These are phyloP conservation scores for Monosporozyma servazzii DNA, from an alignment of 805 yeast genomes.

Conservation along the genomic window DNA sequence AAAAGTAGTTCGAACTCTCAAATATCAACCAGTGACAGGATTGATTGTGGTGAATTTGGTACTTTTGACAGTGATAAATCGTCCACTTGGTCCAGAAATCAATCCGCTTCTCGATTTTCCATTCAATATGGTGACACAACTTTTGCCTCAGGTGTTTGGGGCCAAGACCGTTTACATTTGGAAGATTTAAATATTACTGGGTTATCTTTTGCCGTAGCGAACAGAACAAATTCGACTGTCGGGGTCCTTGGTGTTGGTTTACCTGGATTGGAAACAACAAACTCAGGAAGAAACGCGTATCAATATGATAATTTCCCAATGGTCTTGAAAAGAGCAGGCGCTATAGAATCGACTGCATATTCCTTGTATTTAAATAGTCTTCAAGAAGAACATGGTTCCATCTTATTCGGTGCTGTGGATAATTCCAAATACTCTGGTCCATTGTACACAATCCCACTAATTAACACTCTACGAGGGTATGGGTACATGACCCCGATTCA, in stretches of 20 bases:
- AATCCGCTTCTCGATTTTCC: constrained; percentile 29
- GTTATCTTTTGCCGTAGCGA: constrained; percentile 26
- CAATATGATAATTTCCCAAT: constrained; percentile 15
- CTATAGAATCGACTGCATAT: constrained; percentile 36
- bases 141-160: constrained; percentile 46
- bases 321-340: constrained; percentile 14
- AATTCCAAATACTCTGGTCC: constrained; percentile 31
- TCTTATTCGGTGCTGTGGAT: constrained; percentile 37
- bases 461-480: constrained; percentile 11
- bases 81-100: constrained; percentile 26
- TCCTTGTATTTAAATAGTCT: constrained; percentile 42
- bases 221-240: constrained; percentile 30
- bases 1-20: background rate
- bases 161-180: constrained; percentile 31
- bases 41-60: constrained; percentile 34
- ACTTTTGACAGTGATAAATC: constrained; percentile 31
- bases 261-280: constrained; percentile 55
- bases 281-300: constrained; percentile 21
- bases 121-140: constrained; percentile 46
- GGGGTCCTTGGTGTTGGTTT: constrained; percentile 47
- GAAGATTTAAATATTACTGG: constrained; percentile 42
- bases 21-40: background rate
- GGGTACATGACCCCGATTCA: constrained; percentile 16
- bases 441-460: constrained; percentile 28
- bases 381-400: constrained; percentile 37